Evolutionary conservation across 306 rosid species (phyloP), one percentile per base, ranked within the genome.

Genomic region (Elaeagnus macrophylla): DNA sequence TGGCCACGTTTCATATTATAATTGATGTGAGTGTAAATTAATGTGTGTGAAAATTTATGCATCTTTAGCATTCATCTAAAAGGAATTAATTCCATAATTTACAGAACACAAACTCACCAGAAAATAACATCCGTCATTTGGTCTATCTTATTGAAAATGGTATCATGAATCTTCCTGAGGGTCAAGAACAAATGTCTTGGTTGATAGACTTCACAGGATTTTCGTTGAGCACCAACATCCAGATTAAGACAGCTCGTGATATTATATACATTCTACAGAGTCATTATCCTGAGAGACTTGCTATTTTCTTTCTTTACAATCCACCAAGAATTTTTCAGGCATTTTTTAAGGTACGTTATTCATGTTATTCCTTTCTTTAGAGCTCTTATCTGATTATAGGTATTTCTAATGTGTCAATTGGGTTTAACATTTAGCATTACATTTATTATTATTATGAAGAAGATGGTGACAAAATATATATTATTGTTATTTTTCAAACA

Each of bases 281-380:
- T 57, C 95, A 87, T 80, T 91, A 91, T 59, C 97, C 97, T 1
- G 96, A 91, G 68, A 80, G 97, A 78, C 97, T 91, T 48, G 96
- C 75, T 12, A 42, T 81, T 38, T 83, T 81, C 47, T 75, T 87
- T 51, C 76, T 87, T 54, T 78, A 84, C 54, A 91, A 71, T 63
- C 97, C 97, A 10, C 97, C 97, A 16, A 87, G 81, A 65, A 68
- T 91, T 62, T 91, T 86, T 71, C 93, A 84, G 63, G 95, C 96
- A 48, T 77, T 91, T 66, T 91, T 73, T 62, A 91, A 76, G 97
- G 97, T 91, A 44, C 47, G 78, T 41, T 40, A 37, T 63, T 46
- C 65, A 49, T 10, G 40, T 13, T 20, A 37, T 12, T 17, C 11
- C 12, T 48, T 8, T 25, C 4, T 25, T 25, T 1, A n/a, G 6